Evolutionary conservation across 2,329 filamentous ascomycete genomes (phyloP), one percentile per base, ranked within the genome.

Genomic region (Blumeria hordei): DNA sequence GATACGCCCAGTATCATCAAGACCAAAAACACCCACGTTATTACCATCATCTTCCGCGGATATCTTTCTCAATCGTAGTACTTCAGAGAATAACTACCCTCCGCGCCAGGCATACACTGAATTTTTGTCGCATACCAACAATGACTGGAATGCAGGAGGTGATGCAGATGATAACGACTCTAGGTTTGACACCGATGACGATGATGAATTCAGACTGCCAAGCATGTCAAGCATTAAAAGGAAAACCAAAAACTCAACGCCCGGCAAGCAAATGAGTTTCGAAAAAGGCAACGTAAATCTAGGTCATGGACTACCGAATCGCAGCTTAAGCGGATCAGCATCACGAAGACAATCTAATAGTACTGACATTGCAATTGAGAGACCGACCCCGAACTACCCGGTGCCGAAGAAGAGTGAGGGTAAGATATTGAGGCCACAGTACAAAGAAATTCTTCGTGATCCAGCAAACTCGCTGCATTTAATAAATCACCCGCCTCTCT

Each of bases 341-440:
- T 67, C 66, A n/a, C 72, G 82, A 59, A 74, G 78, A 54, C 80
- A 83, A 57, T 84, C 86, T 32, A 83, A 94, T 68, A 95, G 88
- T 68, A 85, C 85, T 59, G 90, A 96, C 67, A 95, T 96, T 66
- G 88, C 88, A 16, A 85, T 94, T 63, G 88, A 95, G 69, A 77
- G 90, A 58, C 86, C 85, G 28, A 73, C 83, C 41, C 79, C 86
- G 12, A 80, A 78, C 58, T 96, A 96, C 64, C 90, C 90, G 33
- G 82, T 85, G 62, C 80, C 88, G 2, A 90, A 88, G 68, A 93
- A 88, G 68, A 81, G 77, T 58, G 88, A 95, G 66, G 90, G 87
- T 33, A 98, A 98, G 72, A 96, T 96, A 57, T 71, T 98, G 21
- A 80, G 92, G 59, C 92, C 92, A 54, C 92, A 98, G 67, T 98